Evolutionary conservation across 129 eudicot genomes (phyloP).

Genomic region (Silybum marianum): DNA sequence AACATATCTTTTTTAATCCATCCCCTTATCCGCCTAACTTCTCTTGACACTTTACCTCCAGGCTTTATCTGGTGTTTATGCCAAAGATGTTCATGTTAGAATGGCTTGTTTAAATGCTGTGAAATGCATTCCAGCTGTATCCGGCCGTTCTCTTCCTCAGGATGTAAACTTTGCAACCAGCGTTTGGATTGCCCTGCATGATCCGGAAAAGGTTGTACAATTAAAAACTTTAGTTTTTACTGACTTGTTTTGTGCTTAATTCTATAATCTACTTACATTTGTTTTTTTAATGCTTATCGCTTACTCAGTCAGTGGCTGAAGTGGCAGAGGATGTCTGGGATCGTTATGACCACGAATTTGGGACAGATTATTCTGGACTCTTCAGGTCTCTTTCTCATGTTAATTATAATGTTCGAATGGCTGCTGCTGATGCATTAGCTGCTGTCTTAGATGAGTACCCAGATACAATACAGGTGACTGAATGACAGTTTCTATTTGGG

Average conservation of each 20-base stretch:
- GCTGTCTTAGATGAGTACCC: slow-evolving; percentile 96
- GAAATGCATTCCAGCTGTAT: slow-evolving; percentile 93
- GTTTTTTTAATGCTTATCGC: slow-evolving; percentile 13
- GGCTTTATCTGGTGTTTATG: slow-evolving; percentile 96
- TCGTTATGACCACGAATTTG: slow-evolving; percentile 82
- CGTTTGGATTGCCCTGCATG: slow-evolving; percentile 97
- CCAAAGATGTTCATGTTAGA: slow-evolving; percentile 93
- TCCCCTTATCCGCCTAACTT: neutral
- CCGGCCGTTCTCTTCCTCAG: slow-evolving; percentile 74
- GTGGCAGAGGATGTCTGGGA: slow-evolving; percentile 97
- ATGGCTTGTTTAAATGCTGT: slow-evolving; percentile 94
- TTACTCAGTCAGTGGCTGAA: slow-evolving; percentile 84
- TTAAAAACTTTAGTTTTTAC: neutral
- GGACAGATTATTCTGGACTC: slow-evolving; percentile 89
- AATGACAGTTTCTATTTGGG: slow-evolving; percentile 6
- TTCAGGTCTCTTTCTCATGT: slow-evolving; percentile 87
- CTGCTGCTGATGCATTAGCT: slow-evolving; percentile 97
- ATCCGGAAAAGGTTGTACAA: slow-evolving; percentile 74
- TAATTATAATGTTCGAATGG: slow-evolving; percentile 78
- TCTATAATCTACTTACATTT: neutral
- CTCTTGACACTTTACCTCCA: slow-evolving; percentile 27
- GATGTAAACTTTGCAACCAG: slow-evolving; percentile 87
- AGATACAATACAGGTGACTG: slow-evolving; percentile 86
- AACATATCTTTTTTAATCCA: neutral
- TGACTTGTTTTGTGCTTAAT: neutral